Conservation (phyloP, 2,329 filamentous ascomycete genomes). For the Botrytis aclada region DNA sequence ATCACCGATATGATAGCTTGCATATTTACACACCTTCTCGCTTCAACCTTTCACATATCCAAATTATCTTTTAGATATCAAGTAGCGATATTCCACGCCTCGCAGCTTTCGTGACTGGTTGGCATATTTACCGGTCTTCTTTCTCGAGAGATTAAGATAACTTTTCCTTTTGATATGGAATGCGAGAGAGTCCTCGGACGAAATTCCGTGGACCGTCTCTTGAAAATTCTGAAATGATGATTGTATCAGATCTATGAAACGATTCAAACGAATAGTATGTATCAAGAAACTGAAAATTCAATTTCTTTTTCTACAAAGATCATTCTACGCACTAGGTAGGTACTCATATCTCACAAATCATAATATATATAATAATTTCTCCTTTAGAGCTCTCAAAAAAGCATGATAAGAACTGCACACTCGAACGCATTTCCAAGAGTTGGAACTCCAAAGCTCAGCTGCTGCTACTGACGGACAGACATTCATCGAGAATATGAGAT, state of each 20-base stretch:
- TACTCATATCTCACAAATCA: no score
- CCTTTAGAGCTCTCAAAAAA: neutral
- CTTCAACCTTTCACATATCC: neutral
- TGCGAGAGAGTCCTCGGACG: neutral
- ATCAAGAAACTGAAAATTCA: no score
- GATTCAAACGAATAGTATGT: no score
- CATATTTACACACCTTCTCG: no score
- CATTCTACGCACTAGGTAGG: no score
- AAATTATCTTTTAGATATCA: neutral
- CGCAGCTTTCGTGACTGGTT: neutral
- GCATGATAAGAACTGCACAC: neutral
- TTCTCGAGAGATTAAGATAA: neutral
- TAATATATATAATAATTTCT: no score
- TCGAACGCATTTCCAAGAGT: neutral
- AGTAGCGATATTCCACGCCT: neutral
- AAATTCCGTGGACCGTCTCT: no score
- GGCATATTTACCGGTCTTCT: neutral
- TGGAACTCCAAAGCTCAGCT: rapidly evolving
- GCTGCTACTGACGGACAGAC: no score
- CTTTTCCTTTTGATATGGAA: neutral
- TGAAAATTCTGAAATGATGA: no score
- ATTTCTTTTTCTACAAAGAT: no score
- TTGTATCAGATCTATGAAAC: no score
- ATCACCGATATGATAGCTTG: neutral
- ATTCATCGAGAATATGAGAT: neutral